Evolutionary conservation across 768 basidiomycete genomes (phyloP).

Genomic region (Psilocybe azurescens): DNA sequence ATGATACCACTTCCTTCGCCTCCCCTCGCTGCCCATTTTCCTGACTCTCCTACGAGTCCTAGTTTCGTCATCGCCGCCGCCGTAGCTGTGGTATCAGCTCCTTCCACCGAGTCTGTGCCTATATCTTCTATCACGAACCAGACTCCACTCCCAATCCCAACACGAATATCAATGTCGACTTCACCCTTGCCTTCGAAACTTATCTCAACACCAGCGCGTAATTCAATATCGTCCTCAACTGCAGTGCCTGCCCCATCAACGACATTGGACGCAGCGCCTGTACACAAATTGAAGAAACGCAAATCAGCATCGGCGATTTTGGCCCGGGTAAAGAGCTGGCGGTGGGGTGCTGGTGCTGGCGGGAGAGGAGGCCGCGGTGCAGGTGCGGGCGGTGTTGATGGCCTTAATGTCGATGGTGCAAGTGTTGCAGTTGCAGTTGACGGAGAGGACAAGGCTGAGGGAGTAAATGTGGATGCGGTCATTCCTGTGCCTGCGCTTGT

Average conservation of each 20-base stretch:
- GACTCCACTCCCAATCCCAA: not conserved
- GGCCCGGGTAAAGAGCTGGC: constrained; percentile 9
- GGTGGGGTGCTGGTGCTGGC: not conserved
- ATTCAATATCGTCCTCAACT: not conserved
- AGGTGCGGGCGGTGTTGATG: not conserved
- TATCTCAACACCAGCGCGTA: not conserved
- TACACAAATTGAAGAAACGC: not conserved
- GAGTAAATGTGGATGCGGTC: not conserved
- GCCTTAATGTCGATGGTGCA: not conserved
- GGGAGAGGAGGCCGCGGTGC: not conserved
- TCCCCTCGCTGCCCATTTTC: not conserved
- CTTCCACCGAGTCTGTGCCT: no score
- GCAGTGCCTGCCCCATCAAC: not conserved
- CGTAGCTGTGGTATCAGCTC: no score
- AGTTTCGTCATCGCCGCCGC: no score
- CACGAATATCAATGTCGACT: not conserved
- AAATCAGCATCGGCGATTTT: constrained; percentile 11
- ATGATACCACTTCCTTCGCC: not conserved
- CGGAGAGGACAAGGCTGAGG: not conserved
- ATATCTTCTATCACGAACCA: no score
- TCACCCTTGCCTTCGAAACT: not conserved
- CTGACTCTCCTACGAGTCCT: not conserved
- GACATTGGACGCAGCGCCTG: not conserved
- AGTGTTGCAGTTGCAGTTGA: not conserved
- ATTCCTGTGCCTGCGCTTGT: not conserved